phyloP scores from a whole-genome alignment of 2,329 filamentous ascomycete species.

The Aciculosporium take region DNA sequence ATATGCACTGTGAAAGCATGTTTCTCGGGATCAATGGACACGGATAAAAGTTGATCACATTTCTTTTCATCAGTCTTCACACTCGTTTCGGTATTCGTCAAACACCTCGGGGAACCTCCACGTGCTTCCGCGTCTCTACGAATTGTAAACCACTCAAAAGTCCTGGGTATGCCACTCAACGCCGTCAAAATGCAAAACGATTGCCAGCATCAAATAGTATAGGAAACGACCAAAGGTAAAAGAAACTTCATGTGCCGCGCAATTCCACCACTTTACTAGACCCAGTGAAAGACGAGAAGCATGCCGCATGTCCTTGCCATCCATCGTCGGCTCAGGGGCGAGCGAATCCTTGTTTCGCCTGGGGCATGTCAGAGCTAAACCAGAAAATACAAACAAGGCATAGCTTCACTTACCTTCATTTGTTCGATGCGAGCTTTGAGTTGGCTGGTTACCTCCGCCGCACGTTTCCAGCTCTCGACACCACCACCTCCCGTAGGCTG shows the following conservation, averaged over 20 bases:
- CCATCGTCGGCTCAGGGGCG: constrained; percentile 12
- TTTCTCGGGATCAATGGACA: no score
- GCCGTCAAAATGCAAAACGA: constrained; percentile 19
- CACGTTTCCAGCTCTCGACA: constrained; percentile 85
- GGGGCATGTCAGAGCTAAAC: neutral
- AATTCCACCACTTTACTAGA: neutral
- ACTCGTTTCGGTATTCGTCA: constrained; percentile 1
- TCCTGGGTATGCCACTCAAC: constrained; percentile 20
- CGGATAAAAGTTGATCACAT: neutral
- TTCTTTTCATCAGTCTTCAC: constrained; percentile 2
- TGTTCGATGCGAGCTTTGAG: constrained; percentile 94
- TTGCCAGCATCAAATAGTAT: constrained; percentile 1
- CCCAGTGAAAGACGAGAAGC: constrained; percentile 1
- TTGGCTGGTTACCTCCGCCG: constrained; percentile 94
- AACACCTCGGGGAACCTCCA: neutral
- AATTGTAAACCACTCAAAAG: constrained; percentile 9
- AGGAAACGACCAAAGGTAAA: neutral
- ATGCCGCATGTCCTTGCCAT: neutral
- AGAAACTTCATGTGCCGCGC: neutral
- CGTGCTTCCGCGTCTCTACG: neutral
- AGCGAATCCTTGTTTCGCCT: constrained; percentile 18
- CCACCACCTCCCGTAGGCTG: constrained; percentile 20
- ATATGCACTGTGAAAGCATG: no score
- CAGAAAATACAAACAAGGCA: neutral
- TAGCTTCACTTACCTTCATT: constrained; percentile 58